Evolutionary conservation across 2,329 filamentous ascomycete genomes (phyloP), one percentile per base, ranked within the genome.

Genomic region (Sodiomyces alkalinus): DNA sequence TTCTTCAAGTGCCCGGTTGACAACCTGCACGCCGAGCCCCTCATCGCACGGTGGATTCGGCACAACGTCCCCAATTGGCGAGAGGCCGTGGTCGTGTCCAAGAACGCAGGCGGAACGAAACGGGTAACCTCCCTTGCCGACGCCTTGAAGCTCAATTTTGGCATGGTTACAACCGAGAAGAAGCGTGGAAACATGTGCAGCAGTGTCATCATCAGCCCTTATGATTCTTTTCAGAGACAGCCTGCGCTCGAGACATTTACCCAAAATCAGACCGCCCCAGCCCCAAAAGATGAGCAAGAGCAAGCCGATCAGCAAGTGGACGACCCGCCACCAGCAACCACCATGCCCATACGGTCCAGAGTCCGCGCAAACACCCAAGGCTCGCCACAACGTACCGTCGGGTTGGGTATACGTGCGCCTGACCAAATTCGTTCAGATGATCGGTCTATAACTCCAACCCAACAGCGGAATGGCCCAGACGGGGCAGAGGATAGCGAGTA

Each of bases 1-100:
- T 98, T 98, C 60, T 98, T 98, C 67, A 81, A 81, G 47, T 93
- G 87, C 42, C 90, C 90, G 0, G 87, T 98, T 34, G 90, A 98
- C 55, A 96, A 98, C 48, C 74, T 98, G 29, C 83, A 93, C 43
- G 90, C 90, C 28, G 90, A 98, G 52, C 87, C 90, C 11, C 68
- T 96, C 38, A 83, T 98, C 45, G 85, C 87, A 30, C 80, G 83
- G 42, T 98, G 90, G 90, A 92, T 98, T 44, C 77, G 79, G 35
- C 73, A 78, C 51, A 90, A 94, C 47, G 78, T 98, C 21, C 64
- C 72, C 10, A 73, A 80, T 39, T 98, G 90, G 90, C 73, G 66
- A 36, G 78, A 94, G 41, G 85, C 83, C 7, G 90, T 98, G 6
- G 86, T 94, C 11, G 90, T 98, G 14, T 96, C 87, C 48, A 98